phyloP scores from a whole-genome alignment of 345 rosid genomes.

The Linum tenue region DNA sequence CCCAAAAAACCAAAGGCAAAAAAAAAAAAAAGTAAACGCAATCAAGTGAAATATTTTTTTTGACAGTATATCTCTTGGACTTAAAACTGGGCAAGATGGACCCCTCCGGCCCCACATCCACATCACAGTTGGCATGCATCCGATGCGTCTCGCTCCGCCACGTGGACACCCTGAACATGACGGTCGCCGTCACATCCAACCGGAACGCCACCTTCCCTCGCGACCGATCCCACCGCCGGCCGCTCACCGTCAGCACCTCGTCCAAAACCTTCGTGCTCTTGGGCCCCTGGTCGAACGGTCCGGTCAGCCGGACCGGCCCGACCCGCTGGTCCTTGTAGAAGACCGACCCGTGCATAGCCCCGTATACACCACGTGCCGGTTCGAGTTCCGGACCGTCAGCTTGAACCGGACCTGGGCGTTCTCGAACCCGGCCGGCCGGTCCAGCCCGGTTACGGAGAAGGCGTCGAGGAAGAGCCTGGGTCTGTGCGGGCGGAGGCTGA shows the following conservation, averaged over 20 bases:
- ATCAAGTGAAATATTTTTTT: slow-evolving; percentile 71
- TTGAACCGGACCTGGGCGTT: slow-evolving; percentile 50
- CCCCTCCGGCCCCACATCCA: slow-evolving; percentile 62
- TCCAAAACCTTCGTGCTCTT: slow-evolving; percentile 47
- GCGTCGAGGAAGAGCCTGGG: slow-evolving; percentile 45
- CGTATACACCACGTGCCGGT: slow-evolving; percentile 56
- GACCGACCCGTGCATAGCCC: slow-evolving; percentile 42
- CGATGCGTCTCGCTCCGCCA: slow-evolving; percentile 56
- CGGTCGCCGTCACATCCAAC: slow-evolving; percentile 40
- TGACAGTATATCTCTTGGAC: slow-evolving; percentile 56
- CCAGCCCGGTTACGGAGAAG: slow-evolving; percentile 44
- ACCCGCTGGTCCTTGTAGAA: slow-evolving; percentile 48
- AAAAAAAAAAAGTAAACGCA: too few species aligned
- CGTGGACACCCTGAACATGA: slow-evolving; percentile 57
- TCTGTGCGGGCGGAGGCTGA: slow-evolving; percentile 83
- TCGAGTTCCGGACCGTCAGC: slow-evolving; percentile 60
- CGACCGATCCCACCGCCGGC: slow-evolving; percentile 50
- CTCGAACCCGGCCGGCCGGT: slow-evolving; percentile 38
- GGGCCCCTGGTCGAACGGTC: slow-evolving; percentile 52
- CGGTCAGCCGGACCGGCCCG: slow-evolving; percentile 36
- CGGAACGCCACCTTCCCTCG: slow-evolving; percentile 53
- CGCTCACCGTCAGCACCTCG: slow-evolving; percentile 37
- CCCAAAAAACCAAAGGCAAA: too few species aligned
- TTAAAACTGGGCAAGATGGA: slow-evolving; percentile 33
- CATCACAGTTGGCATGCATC: slow-evolving; percentile 54